phyloP scores from a whole-genome alignment of 202 grass and related monocot genomes.

The Eragrostis tef region DNA sequence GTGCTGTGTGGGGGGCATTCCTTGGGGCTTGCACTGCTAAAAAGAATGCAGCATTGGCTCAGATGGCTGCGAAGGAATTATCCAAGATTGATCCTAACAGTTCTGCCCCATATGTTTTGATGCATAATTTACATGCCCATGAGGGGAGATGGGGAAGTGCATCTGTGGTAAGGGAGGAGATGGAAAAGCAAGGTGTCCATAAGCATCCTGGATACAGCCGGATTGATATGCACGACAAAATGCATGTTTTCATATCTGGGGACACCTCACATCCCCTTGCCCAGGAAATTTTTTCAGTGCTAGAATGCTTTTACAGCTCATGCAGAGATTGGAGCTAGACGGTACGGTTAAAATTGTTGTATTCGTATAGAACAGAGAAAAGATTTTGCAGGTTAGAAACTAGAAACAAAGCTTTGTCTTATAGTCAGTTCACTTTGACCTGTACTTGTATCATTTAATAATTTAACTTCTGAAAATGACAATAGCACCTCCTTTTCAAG shows the following conservation, averaged over 20 bases:
- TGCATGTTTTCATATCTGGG: constrained; percentile 76
- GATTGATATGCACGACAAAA: constrained; percentile 67
- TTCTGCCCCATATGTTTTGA: constrained; percentile 80
- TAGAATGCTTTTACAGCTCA: constrained; percentile 57
- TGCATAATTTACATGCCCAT: constrained; percentile 79
- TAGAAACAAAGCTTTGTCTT: background rate
- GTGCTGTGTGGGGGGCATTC: constrained; percentile 76
- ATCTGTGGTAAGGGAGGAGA: constrained; percentile 58
- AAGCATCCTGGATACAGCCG: constrained; percentile 77
- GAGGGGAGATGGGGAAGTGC: constrained; percentile 75
- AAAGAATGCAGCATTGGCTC: constrained; percentile 62
- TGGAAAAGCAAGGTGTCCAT: constrained; percentile 66
- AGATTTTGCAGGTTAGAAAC: constrained; percentile 24
- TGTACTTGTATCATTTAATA: constrained; percentile 30
- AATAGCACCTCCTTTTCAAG: background rate
- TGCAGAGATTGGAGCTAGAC: constrained; percentile 61
- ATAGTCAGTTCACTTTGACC: constrained; percentile 28
- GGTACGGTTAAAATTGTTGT: constrained; percentile 25
- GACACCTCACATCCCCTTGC: constrained; percentile 69
- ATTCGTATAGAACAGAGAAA: constrained; percentile 20
- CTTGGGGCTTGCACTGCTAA: constrained; percentile 74
- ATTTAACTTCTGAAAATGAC: constrained; percentile 22
- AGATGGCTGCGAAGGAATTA: constrained; percentile 60
- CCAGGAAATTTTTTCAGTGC: constrained; percentile 61
- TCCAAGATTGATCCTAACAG: constrained; percentile 68